These are phyloP conservation scores for Pyrrhoderma noxium DNA, from an alignment of 1,284 basidiomycete species.

Conservation along the genomic window DNA sequence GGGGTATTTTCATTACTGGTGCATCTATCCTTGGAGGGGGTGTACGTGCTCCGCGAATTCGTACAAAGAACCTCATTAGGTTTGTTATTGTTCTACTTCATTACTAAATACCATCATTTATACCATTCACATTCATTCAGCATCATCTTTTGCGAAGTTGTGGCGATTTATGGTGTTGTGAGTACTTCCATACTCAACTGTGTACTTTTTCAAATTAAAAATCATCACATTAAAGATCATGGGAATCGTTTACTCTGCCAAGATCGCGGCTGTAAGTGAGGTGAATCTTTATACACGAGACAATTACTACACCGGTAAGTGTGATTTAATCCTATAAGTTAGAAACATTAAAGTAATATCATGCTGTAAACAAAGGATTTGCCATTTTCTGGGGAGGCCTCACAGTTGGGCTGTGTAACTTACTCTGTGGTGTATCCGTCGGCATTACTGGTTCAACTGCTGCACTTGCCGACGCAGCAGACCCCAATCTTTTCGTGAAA, in stretches of 20 bases:
- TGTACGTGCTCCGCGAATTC: conserved; percentile 89
- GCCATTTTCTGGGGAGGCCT: conserved; percentile 94
- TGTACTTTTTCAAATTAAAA: background rate
- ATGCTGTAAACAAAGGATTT: conserved; percentile 50
- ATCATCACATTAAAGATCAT: conserved; percentile 56
- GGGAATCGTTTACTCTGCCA: conserved; percentile 88
- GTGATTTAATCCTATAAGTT: background rate
- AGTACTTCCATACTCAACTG: conserved; percentile 27
- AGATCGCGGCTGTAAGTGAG: conserved; percentile 57
- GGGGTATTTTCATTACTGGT: conserved; percentile 98
- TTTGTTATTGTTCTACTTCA: conserved; percentile 29
- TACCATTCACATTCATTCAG: conserved; percentile 34
- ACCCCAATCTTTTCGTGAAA: conserved; percentile 89
- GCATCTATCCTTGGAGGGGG: conserved; percentile 94
- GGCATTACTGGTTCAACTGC: conserved; percentile 91
- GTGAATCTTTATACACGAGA: conserved; percentile 64
- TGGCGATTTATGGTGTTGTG: conserved; percentile 93
- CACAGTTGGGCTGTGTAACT: conserved; percentile 85
- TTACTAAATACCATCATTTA: background rate
- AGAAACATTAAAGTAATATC: background rate
- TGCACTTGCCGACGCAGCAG: conserved; percentile 86
- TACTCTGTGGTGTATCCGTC: conserved; percentile 88
- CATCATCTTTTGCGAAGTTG: conserved; percentile 99
- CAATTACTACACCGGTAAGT: conserved; percentile 85
- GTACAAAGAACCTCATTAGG: conserved; percentile 98